Evolutionary conservation across 305 asterid species (phyloP), one percentile per base, ranked within the genome.

Genomic region (Plantago coronopus): DNA sequence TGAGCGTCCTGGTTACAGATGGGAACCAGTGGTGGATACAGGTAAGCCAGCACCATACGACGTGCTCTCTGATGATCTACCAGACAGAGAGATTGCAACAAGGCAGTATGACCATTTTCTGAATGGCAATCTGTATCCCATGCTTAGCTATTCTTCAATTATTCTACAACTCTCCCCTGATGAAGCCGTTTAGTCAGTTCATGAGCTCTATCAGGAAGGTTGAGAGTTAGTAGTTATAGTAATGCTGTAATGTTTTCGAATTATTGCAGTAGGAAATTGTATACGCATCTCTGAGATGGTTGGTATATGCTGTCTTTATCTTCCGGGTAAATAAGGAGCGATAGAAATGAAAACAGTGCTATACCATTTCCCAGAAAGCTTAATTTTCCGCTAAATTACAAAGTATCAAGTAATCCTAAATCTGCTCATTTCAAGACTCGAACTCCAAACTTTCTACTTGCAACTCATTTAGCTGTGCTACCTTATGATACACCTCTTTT

Each of bases 1-100:
- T 0, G 90, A 83, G 47, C 86, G 93, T 19, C 82, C 85, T 9
- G 94, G 95, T 61, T 82, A 81, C 75, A 68, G 76, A 67, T 93
- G 99, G 99, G 83, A 78, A 72, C 95, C 88, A 7, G 67, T 93
- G 74, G 99, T 82, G 59, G 99, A 93, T 72, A 89, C 99, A 0
- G 86, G 82, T 70, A 93, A 89, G 81, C 71, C 83, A 23, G 77
- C 95, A 18, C 99, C 97, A 0, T 85, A 69, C 14, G 99, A 93
- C 76, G 85, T 85, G 66, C 80, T 93, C 23, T 42, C 81, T 2
- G 73, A 67, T 23, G 94, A 83, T 71, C 45, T 85, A 42, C 75
- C 78, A 0, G 76, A 69, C 60, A 74, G 77, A 68, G 83, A 82
- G 55, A 65, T 67, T 19, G 95, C 86, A 4, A 59, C 72, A 29